phyloP scores from a whole-genome alignment of 2,329 filamentous ascomycete genomes.

The Talaromyces sp. region DNA sequence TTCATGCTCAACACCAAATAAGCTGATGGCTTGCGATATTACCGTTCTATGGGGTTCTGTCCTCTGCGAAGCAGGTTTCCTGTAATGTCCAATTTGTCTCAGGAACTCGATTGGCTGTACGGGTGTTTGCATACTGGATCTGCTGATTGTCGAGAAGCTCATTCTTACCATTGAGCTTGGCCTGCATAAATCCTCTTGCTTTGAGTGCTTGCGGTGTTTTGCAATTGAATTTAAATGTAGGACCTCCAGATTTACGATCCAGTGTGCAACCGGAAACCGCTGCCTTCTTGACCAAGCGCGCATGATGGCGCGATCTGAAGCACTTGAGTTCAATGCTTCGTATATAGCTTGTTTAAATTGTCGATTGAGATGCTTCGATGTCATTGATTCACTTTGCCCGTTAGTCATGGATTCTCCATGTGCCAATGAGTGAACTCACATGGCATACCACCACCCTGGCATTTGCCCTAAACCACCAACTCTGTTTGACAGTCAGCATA shows the following conservation, averaged over 20 bases:
- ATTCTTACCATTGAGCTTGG: not conserved
- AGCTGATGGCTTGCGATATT: not conserved
- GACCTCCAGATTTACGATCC: constrained; percentile 58
- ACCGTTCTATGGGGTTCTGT: not conserved
- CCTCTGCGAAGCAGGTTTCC: not conserved
- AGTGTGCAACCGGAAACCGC: constrained; percentile 60
- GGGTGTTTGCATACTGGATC: constrained; percentile 3
- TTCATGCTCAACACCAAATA: not conserved
- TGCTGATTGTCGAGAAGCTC: not conserved
- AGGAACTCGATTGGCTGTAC: constrained; percentile 2
- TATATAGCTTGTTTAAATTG: constrained; percentile 60
- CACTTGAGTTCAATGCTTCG: constrained; percentile 53
- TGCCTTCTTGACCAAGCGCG: constrained; percentile 58
- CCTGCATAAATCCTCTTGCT: constrained; percentile 20
- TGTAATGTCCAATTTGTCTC: not conserved
- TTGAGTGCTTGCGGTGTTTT: constrained; percentile 43
- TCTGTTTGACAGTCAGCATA: constrained; percentile 30
- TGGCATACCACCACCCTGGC: constrained; percentile 64
- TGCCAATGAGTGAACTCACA: constrained; percentile 27
- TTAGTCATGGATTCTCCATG: constrained; percentile 1
- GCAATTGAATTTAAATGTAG: constrained; percentile 56
- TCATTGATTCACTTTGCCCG: constrained; percentile 48
- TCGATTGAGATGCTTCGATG: constrained; percentile 56
- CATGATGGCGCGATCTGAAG: constrained; percentile 54
- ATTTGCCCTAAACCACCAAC: constrained; percentile 62